Evolutionary conservation across 2,329 filamentous ascomycete genomes (phyloP).

Genomic region (Fusarium guadeloupense): DNA sequence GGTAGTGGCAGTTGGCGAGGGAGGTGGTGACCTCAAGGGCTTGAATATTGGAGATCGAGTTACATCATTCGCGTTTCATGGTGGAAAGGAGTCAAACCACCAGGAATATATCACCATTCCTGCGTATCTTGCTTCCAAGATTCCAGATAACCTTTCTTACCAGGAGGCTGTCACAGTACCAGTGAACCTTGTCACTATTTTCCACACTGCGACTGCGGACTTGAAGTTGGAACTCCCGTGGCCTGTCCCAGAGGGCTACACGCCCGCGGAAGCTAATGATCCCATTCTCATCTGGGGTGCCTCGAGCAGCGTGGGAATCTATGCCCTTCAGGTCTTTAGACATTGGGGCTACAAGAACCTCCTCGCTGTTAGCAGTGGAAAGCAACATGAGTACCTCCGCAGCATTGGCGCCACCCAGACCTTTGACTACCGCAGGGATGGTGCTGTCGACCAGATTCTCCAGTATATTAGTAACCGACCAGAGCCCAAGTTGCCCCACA

Average conservation of each 20-base stretch:
- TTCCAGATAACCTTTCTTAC: slow-evolving; percentile 54
- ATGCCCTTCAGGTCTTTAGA: slow-evolving; percentile 58
- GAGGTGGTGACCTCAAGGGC: slow-evolving; percentile 48
- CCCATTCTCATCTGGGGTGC: slow-evolving; percentile 63
- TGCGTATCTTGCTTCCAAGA: slow-evolving; percentile 58
- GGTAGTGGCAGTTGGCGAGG: slow-evolving; percentile 60
- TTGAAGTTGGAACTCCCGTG: slow-evolving; percentile 64
- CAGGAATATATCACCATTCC: slow-evolving; percentile 65
- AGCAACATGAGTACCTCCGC: slow-evolving; percentile 56
- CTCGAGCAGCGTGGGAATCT: slow-evolving; percentile 61
- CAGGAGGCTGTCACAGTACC: slow-evolving; percentile 63
- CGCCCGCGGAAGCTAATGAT: slow-evolving; percentile 47
- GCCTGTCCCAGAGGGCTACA: slow-evolving; percentile 59
- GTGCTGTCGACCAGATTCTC: slow-evolving; percentile 50
- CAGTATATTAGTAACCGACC: slow-evolving; percentile 19
- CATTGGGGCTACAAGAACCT: slow-evolving; percentile 63
- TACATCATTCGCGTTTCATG: slow-evolving; percentile 62
- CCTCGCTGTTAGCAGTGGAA: slow-evolving; percentile 57
- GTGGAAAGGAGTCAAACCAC: slow-evolving; percentile 58
- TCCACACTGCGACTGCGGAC: slow-evolving; percentile 62
- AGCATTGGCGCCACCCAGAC: slow-evolving; percentile 55
- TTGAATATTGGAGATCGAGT: slow-evolving; percentile 65
- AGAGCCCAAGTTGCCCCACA: slow-evolving; percentile 51
- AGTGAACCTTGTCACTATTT: slow-evolving; percentile 67
- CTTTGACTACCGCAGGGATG: slow-evolving; percentile 57